phyloP scores from a whole-genome alignment of 768 basidiomycete genomes.

The Auricularia heimuer region DNA sequence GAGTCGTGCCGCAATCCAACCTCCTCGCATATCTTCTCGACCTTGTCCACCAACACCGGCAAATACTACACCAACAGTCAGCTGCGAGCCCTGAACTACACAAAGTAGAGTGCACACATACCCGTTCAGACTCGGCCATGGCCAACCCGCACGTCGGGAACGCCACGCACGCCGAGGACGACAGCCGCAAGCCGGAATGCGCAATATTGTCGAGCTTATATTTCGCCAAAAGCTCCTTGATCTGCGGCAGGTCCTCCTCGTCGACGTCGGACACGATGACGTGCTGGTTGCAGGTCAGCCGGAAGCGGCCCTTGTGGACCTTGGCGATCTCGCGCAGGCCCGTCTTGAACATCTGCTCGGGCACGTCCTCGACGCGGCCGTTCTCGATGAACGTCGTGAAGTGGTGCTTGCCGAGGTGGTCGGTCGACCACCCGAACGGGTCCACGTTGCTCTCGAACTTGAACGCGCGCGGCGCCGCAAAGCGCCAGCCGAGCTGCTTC shows the following conservation, averaged over 20 bases:
- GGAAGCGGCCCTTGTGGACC: conserved; percentile 88
- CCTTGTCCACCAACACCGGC: conserved; percentile 85
- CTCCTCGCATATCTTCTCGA: conserved; percentile 91
- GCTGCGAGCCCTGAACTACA: not conserved
- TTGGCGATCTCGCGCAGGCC: conserved; percentile 88
- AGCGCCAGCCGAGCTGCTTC: conserved; percentile 67
- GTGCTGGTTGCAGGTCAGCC: conserved; percentile 94
- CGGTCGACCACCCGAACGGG: conserved; percentile 87
- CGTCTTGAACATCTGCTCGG: conserved; percentile 83
- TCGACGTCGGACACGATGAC: conserved; percentile 77
- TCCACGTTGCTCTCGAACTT: conserved; percentile 85
- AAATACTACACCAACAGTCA: conserved; percentile 52
- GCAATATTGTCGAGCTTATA: conserved; percentile 86
- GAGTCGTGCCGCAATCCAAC: conserved; percentile 87
- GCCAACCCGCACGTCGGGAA: conserved; percentile 91
- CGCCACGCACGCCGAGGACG: conserved; percentile 92
- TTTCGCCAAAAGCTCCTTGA: conserved; percentile 69
- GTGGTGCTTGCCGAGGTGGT: conserved; percentile 81
- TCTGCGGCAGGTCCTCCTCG: conserved; percentile 57
- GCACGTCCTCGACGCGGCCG: conserved; percentile 92
- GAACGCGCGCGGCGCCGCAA: conserved; percentile 67
- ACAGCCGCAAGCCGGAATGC: conserved; percentile 68
- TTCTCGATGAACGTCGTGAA: conserved; percentile 96
- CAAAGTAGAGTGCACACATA: conserved; percentile 12
- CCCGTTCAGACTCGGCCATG: conserved; percentile 70